Conservation (phyloP, 306 rosid genomes). For the Cyamopsis tetragonoloba region DNA sequence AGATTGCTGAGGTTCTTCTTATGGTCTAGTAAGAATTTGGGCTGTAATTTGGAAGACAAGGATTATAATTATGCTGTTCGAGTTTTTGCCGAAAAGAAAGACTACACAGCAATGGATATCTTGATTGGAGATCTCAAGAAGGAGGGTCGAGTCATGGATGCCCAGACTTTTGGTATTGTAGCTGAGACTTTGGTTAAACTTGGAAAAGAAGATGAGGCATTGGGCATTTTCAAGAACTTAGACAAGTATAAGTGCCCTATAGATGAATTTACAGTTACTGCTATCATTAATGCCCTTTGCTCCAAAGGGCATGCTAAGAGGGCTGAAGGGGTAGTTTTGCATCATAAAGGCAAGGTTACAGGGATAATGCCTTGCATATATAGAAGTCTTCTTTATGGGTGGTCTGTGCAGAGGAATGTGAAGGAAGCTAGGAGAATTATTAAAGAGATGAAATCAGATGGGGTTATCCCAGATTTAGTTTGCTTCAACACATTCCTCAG, state of each 20-base stretch:
- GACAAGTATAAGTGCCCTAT: slow-evolving; percentile 55
- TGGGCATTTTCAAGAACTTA: slow-evolving; percentile 82
- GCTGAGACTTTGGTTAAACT: slow-evolving; percentile 61
- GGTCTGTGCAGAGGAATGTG: slow-evolving; percentile 75
- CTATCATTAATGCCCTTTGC: slow-evolving; percentile 64
- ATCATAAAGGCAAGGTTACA: slow-evolving; percentile 66
- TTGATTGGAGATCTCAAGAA: slow-evolving; percentile 61
- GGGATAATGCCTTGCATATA: slow-evolving; percentile 45
- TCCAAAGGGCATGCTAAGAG: slow-evolving; percentile 72
- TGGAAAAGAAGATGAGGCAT: slow-evolving; percentile 71
- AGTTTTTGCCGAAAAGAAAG: slow-evolving; percentile 65
- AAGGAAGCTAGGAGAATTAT: slow-evolving; percentile 78
- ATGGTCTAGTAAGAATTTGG: slow-evolving; percentile 65
- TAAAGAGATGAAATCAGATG: slow-evolving; percentile 67
- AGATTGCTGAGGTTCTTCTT: slow-evolving; percentile 78
- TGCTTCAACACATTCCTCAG: slow-evolving; percentile 72
- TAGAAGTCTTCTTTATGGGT: slow-evolving; percentile 70
- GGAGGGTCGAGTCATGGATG: slow-evolving; percentile 63
- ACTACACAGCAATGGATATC: slow-evolving; percentile 59
- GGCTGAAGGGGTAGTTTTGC: slow-evolving; percentile 78
- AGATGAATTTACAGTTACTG: slow-evolving; percentile 56
- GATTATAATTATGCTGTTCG: slow-evolving; percentile 66
- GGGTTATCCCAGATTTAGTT: slow-evolving; percentile 56
- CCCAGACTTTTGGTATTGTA: slow-evolving; percentile 51
- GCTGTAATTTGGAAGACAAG: slow-evolving; percentile 47